phyloP scores from a whole-genome alignment of 2,329 filamentous ascomycete genomes.

The Westerdykella sp. region DNA sequence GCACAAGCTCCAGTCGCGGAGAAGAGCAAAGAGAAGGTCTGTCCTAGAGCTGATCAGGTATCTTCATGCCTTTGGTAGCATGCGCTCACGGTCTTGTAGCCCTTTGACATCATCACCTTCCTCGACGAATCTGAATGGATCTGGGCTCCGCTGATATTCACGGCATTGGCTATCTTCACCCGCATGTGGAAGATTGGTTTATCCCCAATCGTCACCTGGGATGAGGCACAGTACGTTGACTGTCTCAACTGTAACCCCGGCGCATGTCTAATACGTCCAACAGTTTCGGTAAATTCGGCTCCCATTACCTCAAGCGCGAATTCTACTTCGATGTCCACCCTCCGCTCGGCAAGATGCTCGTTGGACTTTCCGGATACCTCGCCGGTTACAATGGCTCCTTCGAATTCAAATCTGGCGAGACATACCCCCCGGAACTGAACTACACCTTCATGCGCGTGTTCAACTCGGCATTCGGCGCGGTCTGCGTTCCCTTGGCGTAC shows the following conservation, averaged over 20 bases:
- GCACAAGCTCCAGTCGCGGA: conserved; percentile 33
- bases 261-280: conserved; percentile 17
- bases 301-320: conserved; percentile 97
- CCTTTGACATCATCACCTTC: conserved; percentile 54
- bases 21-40: conserved; percentile 46
- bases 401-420: conserved; percentile 98
- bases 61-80: neutral
- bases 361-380: conserved; percentile 90
- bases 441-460: conserved; percentile 99
- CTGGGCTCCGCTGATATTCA: conserved; percentile 59
- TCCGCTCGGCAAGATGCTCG: conserved; percentile 95
- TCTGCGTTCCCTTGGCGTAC: conserved; percentile 90
- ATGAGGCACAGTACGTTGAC: conserved; percentile 63
- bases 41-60: neutral
- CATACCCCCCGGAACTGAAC: conserved; percentile 86
- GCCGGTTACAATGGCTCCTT: conserved; percentile 98
- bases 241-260: conserved; percentile 19
- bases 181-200: conserved; percentile 62
- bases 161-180: conserved; percentile 58
- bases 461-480: conserved; percentile 89
- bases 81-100: conserved; percentile 22
- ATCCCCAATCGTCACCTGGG: conserved; percentile 68
- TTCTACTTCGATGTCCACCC: conserved; percentile 99
- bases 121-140: conserved; percentile 59
- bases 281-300: conserved; percentile 95